Conservation (phyloP, 441 rosid species). For the Populus hybrid region DNA sequence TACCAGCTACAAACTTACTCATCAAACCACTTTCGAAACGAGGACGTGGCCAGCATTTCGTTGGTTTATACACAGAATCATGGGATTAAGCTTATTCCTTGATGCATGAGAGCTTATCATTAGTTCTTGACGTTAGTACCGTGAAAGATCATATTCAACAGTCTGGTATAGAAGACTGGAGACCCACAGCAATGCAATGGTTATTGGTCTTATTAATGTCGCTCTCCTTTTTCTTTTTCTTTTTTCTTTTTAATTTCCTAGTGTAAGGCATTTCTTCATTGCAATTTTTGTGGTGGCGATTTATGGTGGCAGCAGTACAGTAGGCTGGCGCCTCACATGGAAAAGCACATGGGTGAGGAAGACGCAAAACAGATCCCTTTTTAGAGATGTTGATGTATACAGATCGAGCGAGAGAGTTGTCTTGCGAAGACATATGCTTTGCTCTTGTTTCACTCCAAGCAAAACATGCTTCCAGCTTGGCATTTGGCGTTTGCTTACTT, state of each 20-base stretch:
- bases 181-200: neutral
- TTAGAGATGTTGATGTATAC: slow-evolving; percentile 19
- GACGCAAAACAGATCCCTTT: slow-evolving; percentile 24
- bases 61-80: no score
- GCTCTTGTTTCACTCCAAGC: slow-evolving; percentile 38
- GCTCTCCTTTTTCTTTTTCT: neutral
- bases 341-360: slow-evolving; percentile 34
- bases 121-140: no score
- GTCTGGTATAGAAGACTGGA: neutral
- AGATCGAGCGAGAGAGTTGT: neutral
- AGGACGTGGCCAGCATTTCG: no score
- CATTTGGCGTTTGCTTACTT: neutral
- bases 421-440: slow-evolving; percentile 34
- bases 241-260: neutral
- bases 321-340: slow-evolving; percentile 37
- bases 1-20: no score
- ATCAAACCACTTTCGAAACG: no score
- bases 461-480: slow-evolving; percentile 29
- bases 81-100: neutral
- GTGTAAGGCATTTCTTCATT: neutral
- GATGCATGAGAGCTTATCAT: neutral
- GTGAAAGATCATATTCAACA: neutral
- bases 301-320: slow-evolving; percentile 7
- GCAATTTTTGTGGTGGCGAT: neutral
- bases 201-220: no score